Percentiles rank a stretch among this genome's conserved stretches.
Evolutionary conservation across 805 yeast species (phyloP).

Genomic region (Wickerhamiella lipophila): DNA sequence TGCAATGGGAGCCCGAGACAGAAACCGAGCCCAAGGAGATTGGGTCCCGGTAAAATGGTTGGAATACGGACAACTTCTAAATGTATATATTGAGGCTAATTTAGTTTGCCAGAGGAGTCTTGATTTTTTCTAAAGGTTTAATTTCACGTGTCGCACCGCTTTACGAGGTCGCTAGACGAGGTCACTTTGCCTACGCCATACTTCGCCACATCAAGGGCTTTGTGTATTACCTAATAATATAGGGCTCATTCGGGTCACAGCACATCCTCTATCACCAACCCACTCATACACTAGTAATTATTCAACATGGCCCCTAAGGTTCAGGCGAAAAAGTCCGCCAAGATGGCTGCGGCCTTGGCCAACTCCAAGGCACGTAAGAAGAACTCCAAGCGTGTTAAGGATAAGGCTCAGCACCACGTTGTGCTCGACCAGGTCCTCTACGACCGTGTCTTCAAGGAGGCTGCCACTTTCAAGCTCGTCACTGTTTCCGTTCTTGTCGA

Average conservation of each 20-base stretch:
- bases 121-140: no score
- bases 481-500: slow-evolving; percentile 97
- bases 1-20: slow-evolving; percentile 24
- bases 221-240: background rate
- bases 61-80: no score
- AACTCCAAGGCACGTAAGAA: slow-evolving; percentile 99
- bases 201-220: no score
- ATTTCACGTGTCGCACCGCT: no score
- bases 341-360: slow-evolving; percentile 99
- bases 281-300: slow-evolving; percentile 5
- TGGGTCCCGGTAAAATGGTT: background rate
- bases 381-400: slow-evolving; percentile 99
- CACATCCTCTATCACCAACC: slow-evolving; percentile 3
- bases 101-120: no score
- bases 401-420: slow-evolving; percentile 98
- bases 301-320: slow-evolving; percentile 85
- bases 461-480: slow-evolving; percentile 96
- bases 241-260: background rate
- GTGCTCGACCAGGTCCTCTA: slow-evolving; percentile 95
- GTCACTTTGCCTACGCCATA: no score
- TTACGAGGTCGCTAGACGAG: no score
- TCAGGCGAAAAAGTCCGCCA: slow-evolving; percentile 98
- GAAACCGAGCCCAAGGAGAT: background rate
- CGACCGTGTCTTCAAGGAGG: slow-evolving; percentile 99
- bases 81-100: no score